These are phyloP conservation scores for Iberis amara DNA, from an alignment of 441 rosid genomes.

Conservation along the genomic window DNA sequence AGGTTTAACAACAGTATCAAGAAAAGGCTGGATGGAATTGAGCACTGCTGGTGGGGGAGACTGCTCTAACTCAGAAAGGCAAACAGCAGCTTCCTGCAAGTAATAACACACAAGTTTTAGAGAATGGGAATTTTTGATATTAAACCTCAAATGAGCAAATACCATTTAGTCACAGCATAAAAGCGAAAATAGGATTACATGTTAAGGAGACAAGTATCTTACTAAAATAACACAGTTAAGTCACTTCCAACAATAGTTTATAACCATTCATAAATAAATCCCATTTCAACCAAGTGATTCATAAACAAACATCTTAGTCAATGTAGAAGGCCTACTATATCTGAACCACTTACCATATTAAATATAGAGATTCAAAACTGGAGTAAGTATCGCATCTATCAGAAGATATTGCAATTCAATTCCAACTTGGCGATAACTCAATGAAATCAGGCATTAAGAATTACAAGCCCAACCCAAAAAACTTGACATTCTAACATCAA, in stretches of 20 bases:
- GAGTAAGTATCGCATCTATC: neutral
- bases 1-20: constrained; percentile 77
- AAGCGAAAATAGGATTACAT: neutral
- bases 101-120: constrained; percentile 24
- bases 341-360: neutral
- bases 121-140: neutral
- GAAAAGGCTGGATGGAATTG: constrained; percentile 81
- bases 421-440: neutral
- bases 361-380: too few relatives aligned
- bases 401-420: constrained; percentile 3
- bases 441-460: too few relatives aligned
- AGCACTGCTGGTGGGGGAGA: constrained; percentile 62
- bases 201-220: constrained; percentile 9
- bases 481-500: neutral
- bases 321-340: neutral
- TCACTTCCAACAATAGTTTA: too few relatives aligned
- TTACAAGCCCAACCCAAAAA: neutral
- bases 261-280: too few relatives aligned
- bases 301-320: constrained; percentile 13
- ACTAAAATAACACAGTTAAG: neutral
- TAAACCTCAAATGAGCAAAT: constrained; percentile 3
- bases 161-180: neutral
- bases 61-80: constrained; percentile 86
- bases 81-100: constrained; percentile 84
- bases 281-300: constrained; percentile 7